These are phyloP conservation scores for Climacium dendroides DNA, from an alignment of 225 moss, liverwort and hornwort genomes.

Conservation along the genomic window DNA sequence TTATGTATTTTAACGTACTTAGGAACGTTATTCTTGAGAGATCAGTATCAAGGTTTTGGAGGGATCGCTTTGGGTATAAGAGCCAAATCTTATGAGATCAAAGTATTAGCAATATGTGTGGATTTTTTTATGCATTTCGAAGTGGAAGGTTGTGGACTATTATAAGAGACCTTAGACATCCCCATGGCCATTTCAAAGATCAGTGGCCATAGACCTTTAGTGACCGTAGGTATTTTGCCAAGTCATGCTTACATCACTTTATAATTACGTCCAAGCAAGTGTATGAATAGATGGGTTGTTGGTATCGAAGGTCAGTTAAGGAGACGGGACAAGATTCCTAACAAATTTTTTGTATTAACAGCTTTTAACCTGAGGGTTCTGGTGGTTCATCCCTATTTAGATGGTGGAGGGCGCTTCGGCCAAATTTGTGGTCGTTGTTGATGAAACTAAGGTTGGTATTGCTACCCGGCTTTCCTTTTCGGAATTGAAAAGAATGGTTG, in stretches of 20 bases:
- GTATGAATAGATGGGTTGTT: background rate
- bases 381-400: background rate
- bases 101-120: background rate
- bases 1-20: background rate
- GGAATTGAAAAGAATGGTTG: background rate
- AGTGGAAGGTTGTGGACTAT: background rate
- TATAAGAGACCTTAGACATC: background rate
- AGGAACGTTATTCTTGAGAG: background rate
- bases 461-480: background rate
- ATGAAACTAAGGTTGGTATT: slow-evolving; percentile 63
- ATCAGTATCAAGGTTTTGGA: background rate
- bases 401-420: slow-evolving; percentile 92
- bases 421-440: slow-evolving; percentile 79
- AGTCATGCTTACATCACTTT: background rate
- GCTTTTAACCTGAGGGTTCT: background rate
- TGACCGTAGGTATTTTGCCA: background rate
- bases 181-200: background rate
- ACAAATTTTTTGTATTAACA: background rate
- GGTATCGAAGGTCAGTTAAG: background rate
- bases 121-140: background rate
- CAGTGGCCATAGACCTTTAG: background rate
- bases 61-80: background rate
- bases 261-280: background rate
- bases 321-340: background rate
- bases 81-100: background rate